Evolutionary conservation across 148 eudicot genomes (phyloP).

Genomic region (Fallopia convolvulus): DNA sequence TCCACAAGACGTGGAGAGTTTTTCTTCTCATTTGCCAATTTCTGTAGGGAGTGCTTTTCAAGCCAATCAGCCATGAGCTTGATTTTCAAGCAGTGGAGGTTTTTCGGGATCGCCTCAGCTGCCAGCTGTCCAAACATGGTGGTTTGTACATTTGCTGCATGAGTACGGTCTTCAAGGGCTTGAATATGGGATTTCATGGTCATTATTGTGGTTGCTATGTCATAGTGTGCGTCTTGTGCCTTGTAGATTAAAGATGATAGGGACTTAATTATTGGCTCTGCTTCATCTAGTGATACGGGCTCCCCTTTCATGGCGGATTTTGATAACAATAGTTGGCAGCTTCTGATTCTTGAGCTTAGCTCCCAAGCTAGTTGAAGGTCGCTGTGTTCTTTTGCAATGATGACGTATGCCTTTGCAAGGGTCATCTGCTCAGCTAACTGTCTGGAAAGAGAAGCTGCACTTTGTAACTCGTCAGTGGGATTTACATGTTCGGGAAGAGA

Average conservation of each 20-base stretch:
- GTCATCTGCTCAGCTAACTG: conserved; percentile 22
- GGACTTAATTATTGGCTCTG: conserved; percentile 16
- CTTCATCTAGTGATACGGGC: conserved; percentile 16
- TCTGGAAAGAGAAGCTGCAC: conserved; percentile 17
- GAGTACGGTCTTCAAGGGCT: conserved; percentile 17
- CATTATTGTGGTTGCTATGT: conserved; percentile 23
- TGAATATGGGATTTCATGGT: conserved; percentile 22
- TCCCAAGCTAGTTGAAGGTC: conserved; percentile 21
- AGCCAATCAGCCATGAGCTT: conserved; percentile 16
- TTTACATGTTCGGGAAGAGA: not conserved
- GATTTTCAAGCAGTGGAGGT: conserved; percentile 20
- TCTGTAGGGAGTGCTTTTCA: not conserved
- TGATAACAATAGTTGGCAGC: conserved; percentile 19
- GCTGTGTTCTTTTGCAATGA: conserved; percentile 24
- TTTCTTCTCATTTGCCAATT: not conserved
- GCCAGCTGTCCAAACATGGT: conserved; percentile 22
- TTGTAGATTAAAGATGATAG: conserved; percentile 17
- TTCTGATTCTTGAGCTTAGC: conserved; percentile 20
- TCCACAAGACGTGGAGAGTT: conserved; percentile 15
- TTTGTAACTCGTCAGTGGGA: conserved; percentile 17
- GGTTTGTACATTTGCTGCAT: conserved; percentile 17
- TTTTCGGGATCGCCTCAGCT: conserved; percentile 21
- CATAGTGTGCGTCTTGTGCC: conserved; percentile 23
- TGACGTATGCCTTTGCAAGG: conserved; percentile 19
- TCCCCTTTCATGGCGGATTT: conserved; percentile 17